Percentiles rank a stretch among this genome's conserved stretches.
phyloP scores from a whole-genome alignment of 1,284 basidiomycete genomes.

The Ganoderma boninense region DNA sequence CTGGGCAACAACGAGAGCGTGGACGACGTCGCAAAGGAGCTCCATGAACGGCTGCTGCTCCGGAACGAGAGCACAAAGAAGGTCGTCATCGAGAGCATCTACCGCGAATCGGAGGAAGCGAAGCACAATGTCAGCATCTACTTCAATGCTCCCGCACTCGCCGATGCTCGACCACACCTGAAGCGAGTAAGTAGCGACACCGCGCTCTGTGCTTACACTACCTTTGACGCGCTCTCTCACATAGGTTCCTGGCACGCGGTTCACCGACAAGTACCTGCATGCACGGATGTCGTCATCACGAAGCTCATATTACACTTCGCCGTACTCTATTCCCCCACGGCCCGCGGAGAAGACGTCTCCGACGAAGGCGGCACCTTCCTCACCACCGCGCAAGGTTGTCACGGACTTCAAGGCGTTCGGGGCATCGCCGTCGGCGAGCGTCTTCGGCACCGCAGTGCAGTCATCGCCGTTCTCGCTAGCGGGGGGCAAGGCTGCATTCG shows the following conservation, averaged over 20 bases:
- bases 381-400: constrained; percentile 85
- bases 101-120: constrained; percentile 88
- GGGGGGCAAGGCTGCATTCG: constrained; percentile 83
- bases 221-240: constrained; percentile 9
- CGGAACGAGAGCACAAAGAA: constrained; percentile 98
- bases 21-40: constrained; percentile 93
- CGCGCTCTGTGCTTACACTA: background rate
- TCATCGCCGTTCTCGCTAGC: constrained; percentile 81
- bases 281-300: constrained; percentile 69
- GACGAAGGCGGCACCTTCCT: constrained; percentile 50
- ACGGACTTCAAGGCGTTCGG: constrained; percentile 91
- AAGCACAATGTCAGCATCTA: constrained; percentile 92
- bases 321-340: constrained; percentile 55
- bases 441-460: constrained; percentile 83
- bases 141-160: constrained; percentile 76
- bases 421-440: constrained; percentile 75
- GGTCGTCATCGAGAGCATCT: constrained; percentile 96
- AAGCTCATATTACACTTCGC: constrained; percentile 57
- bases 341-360: constrained; percentile 47
- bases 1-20: constrained; percentile 91
- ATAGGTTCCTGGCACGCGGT: constrained; percentile 90
- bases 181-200: constrained; percentile 68
- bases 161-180: constrained; percentile 81
- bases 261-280: constrained; percentile 93
- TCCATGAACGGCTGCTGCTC: constrained; percentile 91